Base-by-base conservation (phyloP, 768 basidiomycete species). In the Lactarius evosmus region DNA sequence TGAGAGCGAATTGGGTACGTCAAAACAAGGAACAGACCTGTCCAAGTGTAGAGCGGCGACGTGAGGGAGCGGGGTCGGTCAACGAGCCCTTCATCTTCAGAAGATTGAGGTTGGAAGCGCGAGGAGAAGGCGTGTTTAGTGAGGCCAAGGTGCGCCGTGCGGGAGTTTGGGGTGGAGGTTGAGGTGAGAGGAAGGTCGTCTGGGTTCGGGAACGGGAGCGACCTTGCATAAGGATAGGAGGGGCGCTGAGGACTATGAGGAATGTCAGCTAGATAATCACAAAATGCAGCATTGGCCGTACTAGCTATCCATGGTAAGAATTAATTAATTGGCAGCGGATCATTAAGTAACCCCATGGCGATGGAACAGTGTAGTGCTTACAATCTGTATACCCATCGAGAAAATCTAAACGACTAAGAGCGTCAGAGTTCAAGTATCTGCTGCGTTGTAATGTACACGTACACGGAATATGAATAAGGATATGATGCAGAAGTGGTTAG, bases 11-110 rank as follows among this genome's bases (percentile, higher is more conserved):
- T 34, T 17, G 16, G 33, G 60, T 59, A 11, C 36, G 55, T 12
- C 58, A 63, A 61, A 53, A 52, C 12, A 30, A 27, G 12, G 32
- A 41, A 71, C 77, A 36, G 54, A 80, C 81, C 73, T 79, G 78
- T 56, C 77, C 75, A 50, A 77, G 75, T 25, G 74, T 61, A 44
- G 72, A 76, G 22, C 77, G 72, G 41, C 80, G 79, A 44, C 79
- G 78, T 1, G 75, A 76, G 57, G 76, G 83, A 9, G 86, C 82
- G 25, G 89, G 89, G 71, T 90, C 89, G 2, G 89, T 91, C 59
- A 85, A 75, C 69, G 85, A 84, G 56, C 89, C 89, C 68, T 89
- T 86, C 38, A 86, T 74, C 72, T 85, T 85, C 38, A 86, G 78
- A 70, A 83, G 82, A 65, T 74, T 79, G 9, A 78, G 74, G 60